A percentile compares a stretch with the other conserved stretches of the same genome.
These are phyloP conservation scores for Lathyrus aphaca DNA, from an alignment of 306 rosid genomes.

Conservation along the genomic window DNA sequence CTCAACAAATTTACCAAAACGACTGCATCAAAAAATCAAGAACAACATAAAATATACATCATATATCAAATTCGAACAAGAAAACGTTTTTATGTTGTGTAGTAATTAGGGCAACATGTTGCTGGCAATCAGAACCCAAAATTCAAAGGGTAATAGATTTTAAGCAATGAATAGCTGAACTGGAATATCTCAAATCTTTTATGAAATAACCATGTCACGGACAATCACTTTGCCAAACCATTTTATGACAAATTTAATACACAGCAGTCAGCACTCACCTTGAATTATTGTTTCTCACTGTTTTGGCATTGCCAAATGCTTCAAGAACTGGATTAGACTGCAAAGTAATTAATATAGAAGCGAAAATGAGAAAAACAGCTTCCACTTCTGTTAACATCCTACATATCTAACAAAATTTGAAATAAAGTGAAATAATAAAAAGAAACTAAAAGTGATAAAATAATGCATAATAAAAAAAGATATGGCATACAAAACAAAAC, in stretches of 20 bases:
- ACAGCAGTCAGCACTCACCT: conserved; percentile 63
- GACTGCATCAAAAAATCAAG: conserved; percentile 74
- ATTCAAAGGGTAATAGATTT: conserved; percentile 35
- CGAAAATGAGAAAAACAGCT: conserved; percentile 41
- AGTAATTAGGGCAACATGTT: conserved; percentile 26
- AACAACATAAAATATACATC: conserved; percentile 29
- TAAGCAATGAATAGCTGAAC: conserved; percentile 22
- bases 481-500: conserved; percentile 29
- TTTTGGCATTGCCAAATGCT: conserved; percentile 99
- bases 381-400: conserved; percentile 19
- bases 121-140: conserved; percentile 24
- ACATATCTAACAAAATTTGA: conserved; percentile 23
- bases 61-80: conserved; percentile 38
- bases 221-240: conserved; percentile 28
- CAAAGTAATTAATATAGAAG: conserved; percentile 43
- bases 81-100: conserved; percentile 11
- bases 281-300: conserved; percentile 96
- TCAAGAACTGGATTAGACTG: conserved; percentile 99
- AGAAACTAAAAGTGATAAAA: conserved; percentile 7
- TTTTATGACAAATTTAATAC: conserved; percentile 14
- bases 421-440: conserved; percentile 34
- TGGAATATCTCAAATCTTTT: not conserved
- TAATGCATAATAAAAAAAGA: conserved; percentile 14
- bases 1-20: conserved; percentile 99
- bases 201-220: conserved; percentile 11